Percentiles rank a stretch among this genome's conserved stretches.
Evolutionary conservation across 441 rosid species (phyloP).

Genomic region (Populus hybrid): DNA sequence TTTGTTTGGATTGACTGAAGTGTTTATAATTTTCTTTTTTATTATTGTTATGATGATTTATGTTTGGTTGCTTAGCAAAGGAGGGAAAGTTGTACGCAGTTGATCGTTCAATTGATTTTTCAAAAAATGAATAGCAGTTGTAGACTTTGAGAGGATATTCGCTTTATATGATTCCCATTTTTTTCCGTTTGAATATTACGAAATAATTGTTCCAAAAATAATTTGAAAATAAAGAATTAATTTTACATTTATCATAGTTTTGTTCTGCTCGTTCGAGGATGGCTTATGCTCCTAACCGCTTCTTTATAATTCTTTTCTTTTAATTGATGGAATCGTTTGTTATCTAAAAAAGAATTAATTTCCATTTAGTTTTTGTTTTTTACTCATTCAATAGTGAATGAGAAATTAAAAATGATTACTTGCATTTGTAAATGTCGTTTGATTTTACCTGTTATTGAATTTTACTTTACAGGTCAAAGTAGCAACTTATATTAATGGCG

Average conservation of each 20-base stretch:
- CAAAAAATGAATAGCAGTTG: background rate
- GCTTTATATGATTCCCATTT: background rate
- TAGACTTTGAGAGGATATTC: background rate
- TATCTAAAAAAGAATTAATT: no score
- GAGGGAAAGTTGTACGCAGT: background rate
- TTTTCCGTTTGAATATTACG: background rate
- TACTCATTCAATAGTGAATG: background rate
- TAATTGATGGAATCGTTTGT: no score
- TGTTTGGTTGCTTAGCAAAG: constrained; percentile 20
- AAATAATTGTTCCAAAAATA: background rate
- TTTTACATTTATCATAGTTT: background rate
- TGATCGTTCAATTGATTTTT: background rate
- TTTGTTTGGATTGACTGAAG: background rate
- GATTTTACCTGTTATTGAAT: background rate
- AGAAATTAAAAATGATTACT: background rate
- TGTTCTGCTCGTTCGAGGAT: background rate
- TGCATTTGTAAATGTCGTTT: background rate
- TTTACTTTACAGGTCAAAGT: constrained; percentile 68
- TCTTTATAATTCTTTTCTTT: no score
- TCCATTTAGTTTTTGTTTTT: background rate
- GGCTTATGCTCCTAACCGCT: background rate
- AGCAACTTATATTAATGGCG: constrained; percentile 79
- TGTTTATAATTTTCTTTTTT: background rate
- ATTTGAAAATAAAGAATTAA: background rate
- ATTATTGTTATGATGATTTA: background rate